Evolutionary conservation across 1,284 basidiomycete genomes (phyloP).

Genomic region (Irpex sp.): DNA sequence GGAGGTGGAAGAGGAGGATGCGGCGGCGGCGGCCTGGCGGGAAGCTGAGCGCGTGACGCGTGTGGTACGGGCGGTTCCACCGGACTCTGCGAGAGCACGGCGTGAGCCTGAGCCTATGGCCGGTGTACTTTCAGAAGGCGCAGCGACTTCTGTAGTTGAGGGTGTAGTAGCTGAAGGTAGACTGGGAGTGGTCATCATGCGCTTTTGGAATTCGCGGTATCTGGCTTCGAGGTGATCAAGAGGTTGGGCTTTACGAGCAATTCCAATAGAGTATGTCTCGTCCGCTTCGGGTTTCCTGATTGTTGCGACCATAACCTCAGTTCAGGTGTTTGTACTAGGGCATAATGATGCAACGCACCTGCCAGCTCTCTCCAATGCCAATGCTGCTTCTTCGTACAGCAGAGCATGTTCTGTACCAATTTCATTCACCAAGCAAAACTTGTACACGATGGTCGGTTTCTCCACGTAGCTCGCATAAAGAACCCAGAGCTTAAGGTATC

Average conservation of each 20-base stretch:
- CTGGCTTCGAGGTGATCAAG: conserved; percentile 80
- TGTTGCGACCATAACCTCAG: background rate
- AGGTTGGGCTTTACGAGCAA: conserved; percentile 78
- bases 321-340: background rate
- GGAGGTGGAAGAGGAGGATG: conserved; percentile 12
- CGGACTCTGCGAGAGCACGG: conserved; percentile 31
- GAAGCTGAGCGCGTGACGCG: conserved; percentile 15
- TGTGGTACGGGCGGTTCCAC: conserved; percentile 20
- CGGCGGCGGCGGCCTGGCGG: conserved; percentile 13
- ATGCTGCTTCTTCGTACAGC: conserved; percentile 90
- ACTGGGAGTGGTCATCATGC: conserved; percentile 55
- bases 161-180: conserved; percentile 23
- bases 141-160: conserved; percentile 15
- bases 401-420: conserved; percentile 79
- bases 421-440: conserved; percentile 84
- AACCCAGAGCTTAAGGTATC: conserved; percentile 91
- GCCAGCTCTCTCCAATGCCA: conserved; percentile 69
- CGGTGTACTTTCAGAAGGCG: conserved; percentile 22
- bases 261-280: conserved; percentile 81
- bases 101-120: conserved; percentile 15
- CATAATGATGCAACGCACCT: conserved; percentile 41
- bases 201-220: conserved; percentile 85
- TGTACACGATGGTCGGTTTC: conserved; percentile 71
- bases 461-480: conserved; percentile 83
- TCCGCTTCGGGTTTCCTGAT: conserved; percentile 83